Conservation (phyloP, 805 yeast genomes). For the Schizosaccharomyces cryophilus region DNA sequence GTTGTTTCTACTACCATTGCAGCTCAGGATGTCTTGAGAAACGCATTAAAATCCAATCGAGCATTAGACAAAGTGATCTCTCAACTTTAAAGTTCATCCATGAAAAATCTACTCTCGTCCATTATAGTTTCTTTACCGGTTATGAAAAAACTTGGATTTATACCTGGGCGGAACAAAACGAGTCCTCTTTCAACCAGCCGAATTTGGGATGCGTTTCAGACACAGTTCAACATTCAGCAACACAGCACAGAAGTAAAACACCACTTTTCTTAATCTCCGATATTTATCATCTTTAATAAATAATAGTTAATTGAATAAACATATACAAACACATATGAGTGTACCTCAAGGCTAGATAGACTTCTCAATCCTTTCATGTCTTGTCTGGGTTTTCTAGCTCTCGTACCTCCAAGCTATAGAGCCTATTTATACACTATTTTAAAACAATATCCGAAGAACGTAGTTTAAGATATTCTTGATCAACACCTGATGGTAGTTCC, state of each 20-base stretch:
- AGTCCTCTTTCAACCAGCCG: too few species aligned
- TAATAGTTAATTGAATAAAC: too few species aligned
- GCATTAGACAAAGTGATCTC: not conserved
- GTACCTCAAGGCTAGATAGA: too few species aligned
- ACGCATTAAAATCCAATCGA: not conserved
- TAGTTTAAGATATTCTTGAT: conserved; percentile 67
- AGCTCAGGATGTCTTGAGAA: not conserved
- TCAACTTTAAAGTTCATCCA: not conserved
- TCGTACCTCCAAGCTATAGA: not conserved
- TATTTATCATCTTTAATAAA: too few species aligned
- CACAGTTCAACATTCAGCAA: too few species aligned
- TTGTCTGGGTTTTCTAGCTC: too few species aligned
- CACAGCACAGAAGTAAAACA: too few species aligned
- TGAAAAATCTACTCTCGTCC: not conserved
- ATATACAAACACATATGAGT: too few species aligned
- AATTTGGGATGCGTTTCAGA: too few species aligned
- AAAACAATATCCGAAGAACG: conserved; percentile 16
- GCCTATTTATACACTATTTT: not conserved
- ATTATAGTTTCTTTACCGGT: not conserved
- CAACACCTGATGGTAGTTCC: conserved; percentile 67
- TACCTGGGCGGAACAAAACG: too few species aligned
- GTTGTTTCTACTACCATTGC: not conserved
- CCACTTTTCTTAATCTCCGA: too few species aligned
- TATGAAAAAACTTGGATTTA: not conserved
- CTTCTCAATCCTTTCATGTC: too few species aligned